Percentiles rank a stretch among this genome's conserved stretches.
Conservation (phyloP, 108 stramenopile genomes). For the Fragilaria radians region DNA sequence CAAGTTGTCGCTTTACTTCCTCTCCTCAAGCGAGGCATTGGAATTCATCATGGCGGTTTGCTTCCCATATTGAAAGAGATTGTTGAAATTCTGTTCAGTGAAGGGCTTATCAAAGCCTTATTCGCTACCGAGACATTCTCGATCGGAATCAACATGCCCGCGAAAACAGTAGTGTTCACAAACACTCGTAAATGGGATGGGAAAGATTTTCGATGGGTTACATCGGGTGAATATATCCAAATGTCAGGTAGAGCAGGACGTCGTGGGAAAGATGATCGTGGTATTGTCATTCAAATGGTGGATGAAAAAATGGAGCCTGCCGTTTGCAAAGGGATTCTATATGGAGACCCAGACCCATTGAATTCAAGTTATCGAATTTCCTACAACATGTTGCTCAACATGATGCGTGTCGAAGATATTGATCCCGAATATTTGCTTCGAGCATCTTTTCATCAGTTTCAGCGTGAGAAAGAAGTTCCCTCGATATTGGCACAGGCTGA, state of each 20-base stretch:
- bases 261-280: slow-evolving; percentile 97
- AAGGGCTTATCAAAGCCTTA: slow-evolving; percentile 94
- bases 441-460: slow-evolving; percentile 95
- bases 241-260: slow-evolving; percentile 98
- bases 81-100: slow-evolving; percentile 97
- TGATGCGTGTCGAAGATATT: slow-evolving; percentile 98
- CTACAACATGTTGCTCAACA: slow-evolving; percentile 99
- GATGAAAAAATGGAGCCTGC: slow-evolving; percentile 98
- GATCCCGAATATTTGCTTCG: slow-evolving; percentile 95
- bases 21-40: slow-evolving; percentile 94
- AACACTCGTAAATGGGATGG: slow-evolving; percentile 98
- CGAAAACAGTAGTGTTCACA: slow-evolving; percentile 99
- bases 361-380: slow-evolving; percentile 94
- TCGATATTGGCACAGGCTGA: slow-evolving; percentile 65
- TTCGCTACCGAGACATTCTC: slow-evolving; percentile 99
- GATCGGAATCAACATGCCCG: slow-evolving; percentile 99
- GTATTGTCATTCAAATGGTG: slow-evolving; percentile 99
- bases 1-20: slow-evolving; percentile 93
- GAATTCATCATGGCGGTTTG: slow-evolving; percentile 99
- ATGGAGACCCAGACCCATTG: slow-evolving; percentile 90
- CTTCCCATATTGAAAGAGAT: slow-evolving; percentile 99
- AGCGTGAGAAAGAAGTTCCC: slow-evolving; percentile 88
- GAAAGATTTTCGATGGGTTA: slow-evolving; percentile 82
- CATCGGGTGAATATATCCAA: slow-evolving; percentile 96
- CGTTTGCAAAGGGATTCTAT: slow-evolving; percentile 85